Evolutionary conservation across 2,329 filamentous ascomycete species (phyloP).

Genomic region (Fusarium circinatum): DNA sequence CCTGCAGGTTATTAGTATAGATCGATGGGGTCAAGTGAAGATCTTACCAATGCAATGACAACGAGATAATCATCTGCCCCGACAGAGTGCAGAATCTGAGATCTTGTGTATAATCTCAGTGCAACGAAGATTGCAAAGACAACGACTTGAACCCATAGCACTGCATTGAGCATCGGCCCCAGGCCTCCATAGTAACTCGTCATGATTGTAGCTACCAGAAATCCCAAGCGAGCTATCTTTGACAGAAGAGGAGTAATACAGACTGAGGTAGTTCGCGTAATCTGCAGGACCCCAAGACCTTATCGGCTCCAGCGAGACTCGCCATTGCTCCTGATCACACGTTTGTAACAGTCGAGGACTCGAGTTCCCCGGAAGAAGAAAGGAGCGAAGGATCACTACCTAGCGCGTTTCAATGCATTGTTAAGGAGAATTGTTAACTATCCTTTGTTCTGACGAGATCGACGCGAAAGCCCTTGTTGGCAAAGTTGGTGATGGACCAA

Average conservation of each 20-base stretch:
- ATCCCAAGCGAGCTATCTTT: no score
- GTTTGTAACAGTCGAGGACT: neutral
- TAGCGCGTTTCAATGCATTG: neutral
- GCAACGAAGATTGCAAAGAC: constrained; percentile 12
- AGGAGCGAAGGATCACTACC: neutral
- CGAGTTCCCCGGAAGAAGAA: no score
- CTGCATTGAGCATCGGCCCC: no score
- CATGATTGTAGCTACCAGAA: no score
- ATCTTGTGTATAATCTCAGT: constrained; percentile 13
- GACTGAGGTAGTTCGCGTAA: neutral
- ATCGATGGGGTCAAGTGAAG: no score
- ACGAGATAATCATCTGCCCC: constrained; percentile 23
- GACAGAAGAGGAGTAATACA: neutral
- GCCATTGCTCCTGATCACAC: neutral
- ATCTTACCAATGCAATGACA: neutral
- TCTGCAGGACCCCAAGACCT: neutral
- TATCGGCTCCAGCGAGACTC: neutral
- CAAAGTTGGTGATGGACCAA: no score
- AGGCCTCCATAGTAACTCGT: no score
- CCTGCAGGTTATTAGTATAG: neutral
- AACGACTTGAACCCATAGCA: constrained; percentile 18
- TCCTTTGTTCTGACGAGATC: neutral
- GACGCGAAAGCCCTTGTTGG: neutral
- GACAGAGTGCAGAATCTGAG: neutral
- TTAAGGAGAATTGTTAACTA: neutral